Evolutionary conservation across 2,329 filamentous ascomycete genomes (phyloP).

Genomic region (Verticillium tricorpus): DNA sequence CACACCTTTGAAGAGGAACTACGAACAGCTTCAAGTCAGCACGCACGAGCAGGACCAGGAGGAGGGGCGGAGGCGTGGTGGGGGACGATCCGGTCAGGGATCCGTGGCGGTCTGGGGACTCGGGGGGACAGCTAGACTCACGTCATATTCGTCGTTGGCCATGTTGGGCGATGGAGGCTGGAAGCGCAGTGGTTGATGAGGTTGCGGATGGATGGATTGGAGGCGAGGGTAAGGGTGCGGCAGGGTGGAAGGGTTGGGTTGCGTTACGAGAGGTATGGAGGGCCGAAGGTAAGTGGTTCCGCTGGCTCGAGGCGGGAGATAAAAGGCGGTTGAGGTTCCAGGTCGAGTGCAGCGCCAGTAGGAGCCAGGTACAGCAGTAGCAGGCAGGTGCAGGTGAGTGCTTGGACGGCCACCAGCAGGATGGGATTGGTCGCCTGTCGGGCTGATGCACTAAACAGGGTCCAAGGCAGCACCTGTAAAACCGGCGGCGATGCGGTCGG

Average conservation of each 20-base stretch:
- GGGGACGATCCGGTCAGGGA: conserved; percentile 8
- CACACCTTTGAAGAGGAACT: conserved; percentile 99
- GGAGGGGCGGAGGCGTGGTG: conserved; percentile 10
- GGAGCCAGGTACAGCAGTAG: neutral
- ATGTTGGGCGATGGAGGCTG: conserved; percentile 50
- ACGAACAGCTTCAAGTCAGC: conserved; percentile 17
- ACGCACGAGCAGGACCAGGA: conserved; percentile 1
- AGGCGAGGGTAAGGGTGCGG: conserved; percentile 10
- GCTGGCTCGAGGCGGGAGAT: neutral
- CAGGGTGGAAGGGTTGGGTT: neutral
- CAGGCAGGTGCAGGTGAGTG: neutral
- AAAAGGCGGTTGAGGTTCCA: neutral
- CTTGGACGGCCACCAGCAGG: neutral
- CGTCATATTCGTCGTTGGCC: conserved; percentile 99
- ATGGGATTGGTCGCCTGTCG: neutral
- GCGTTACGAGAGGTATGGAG: neutral
- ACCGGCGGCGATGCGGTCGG: neutral
- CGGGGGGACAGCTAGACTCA: conserved; percentile 45
- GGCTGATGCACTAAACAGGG: neutral
- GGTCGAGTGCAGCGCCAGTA: neutral
- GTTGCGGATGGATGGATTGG: conserved; percentile 14
- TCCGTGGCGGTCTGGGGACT: conserved; percentile 1
- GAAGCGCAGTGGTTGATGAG: conserved; percentile 10
- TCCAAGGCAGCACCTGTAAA: neutral
- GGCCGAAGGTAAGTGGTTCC: neutral